Conservation (phyloP, 2,329 filamentous ascomycete species). For the Fusarium guadeloupense region DNA sequence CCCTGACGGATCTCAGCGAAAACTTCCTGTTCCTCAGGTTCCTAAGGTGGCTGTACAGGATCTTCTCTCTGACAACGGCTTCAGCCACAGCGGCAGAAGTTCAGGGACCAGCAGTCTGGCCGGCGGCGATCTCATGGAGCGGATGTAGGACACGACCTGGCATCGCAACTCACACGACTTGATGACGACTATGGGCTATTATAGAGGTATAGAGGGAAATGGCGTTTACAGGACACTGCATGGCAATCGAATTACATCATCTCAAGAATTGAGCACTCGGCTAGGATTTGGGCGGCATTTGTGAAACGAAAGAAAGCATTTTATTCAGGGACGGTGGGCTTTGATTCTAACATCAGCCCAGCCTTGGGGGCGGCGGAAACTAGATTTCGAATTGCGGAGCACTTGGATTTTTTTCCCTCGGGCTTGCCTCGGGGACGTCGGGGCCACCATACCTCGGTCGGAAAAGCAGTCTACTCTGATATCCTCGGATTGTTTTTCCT, state of each 20-base stretch:
- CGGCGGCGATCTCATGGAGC: constrained; percentile 73
- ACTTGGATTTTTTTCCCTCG: constrained; percentile 45
- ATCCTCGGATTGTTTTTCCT: constrained; percentile 26
- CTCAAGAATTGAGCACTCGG: constrained; percentile 37
- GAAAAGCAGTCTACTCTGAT: constrained; percentile 41
- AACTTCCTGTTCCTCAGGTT: constrained; percentile 90
- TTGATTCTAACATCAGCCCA: constrained; percentile 8
- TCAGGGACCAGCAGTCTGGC: constrained; percentile 81
- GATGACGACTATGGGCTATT: constrained; percentile 50
- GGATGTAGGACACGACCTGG: constrained; percentile 51
- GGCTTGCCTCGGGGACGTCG: constrained; percentile 43
- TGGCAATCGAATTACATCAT: constrained; percentile 41
- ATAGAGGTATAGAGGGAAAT: constrained; percentile 53
- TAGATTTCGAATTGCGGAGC: constrained; percentile 45
- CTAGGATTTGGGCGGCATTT: constrained; percentile 41
- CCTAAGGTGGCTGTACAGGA: constrained; percentile 90
- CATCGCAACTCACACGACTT: constrained; percentile 48
- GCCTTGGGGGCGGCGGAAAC: constrained; percentile 36
- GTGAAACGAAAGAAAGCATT: constrained; percentile 35
- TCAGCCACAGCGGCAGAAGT: constrained; percentile 77
- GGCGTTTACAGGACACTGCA: constrained; percentile 50
- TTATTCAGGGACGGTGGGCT: constrained; percentile 25
- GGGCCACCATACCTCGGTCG: constrained; percentile 33
- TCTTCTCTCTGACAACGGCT: constrained; percentile 74
- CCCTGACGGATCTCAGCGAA: constrained; percentile 86